Evolutionary conservation across 2,329 filamentous ascomycete species (phyloP).

Genomic region (Ophiosphaerella herpotricha): DNA sequence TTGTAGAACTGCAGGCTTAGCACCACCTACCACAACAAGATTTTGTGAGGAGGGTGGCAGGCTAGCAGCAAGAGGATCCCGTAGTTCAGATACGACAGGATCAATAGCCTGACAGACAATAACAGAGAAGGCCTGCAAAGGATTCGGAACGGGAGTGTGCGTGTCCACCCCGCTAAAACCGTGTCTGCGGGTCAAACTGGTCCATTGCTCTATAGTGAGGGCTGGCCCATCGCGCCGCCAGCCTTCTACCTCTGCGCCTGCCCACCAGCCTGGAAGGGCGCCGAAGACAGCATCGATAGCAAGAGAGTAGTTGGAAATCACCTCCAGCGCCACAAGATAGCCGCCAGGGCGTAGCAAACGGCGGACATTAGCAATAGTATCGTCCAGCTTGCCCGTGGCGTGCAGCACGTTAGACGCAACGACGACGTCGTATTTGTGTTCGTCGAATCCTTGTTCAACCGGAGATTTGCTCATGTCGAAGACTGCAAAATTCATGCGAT

Average conservation of each 20-base stretch:
- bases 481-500: slow-evolving; percentile 4
- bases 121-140: slow-evolving; percentile 4
- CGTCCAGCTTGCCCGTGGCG: slow-evolving; percentile 9
- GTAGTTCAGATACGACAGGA: background rate
- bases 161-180: slow-evolving; percentile 15
- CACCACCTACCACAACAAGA: slow-evolving; percentile 7
- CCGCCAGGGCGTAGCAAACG: slow-evolving; percentile 46
- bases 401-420: slow-evolving; percentile 17
- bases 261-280: slow-evolving; percentile 49
- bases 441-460: slow-evolving; percentile 12
- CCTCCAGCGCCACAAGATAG: slow-evolving; percentile 45
- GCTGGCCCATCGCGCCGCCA: slow-evolving; percentile 7
- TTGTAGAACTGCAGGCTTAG: background rate
- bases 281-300: slow-evolving; percentile 34
- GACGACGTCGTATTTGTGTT: slow-evolving; percentile 19
- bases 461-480: slow-evolving; percentile 42
- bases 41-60: background rate
- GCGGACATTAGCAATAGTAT: slow-evolving; percentile 14
- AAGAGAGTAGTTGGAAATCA: slow-evolving; percentile 1
- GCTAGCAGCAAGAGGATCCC: background rate
- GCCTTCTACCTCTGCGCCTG: slow-evolving; percentile 9
- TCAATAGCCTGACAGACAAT: slow-evolving; percentile 10
- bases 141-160: slow-evolving; percentile 1
- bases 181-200: slow-evolving; percentile 7
- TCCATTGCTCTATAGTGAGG: slow-evolving; percentile 21